Conservation (phyloP, 129 eudicot species). For the Oenanthe sinensis region DNA sequence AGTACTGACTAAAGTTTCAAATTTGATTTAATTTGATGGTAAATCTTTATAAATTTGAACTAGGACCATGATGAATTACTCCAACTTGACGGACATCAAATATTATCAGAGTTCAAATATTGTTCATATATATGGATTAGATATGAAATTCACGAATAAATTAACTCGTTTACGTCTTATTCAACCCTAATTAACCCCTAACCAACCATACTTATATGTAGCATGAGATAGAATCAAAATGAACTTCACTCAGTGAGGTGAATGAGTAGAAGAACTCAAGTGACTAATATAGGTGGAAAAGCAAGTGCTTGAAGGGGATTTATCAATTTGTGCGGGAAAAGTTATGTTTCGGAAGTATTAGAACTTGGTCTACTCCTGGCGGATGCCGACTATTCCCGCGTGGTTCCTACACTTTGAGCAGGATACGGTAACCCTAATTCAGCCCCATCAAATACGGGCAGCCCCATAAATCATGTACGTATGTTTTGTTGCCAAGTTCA, state of each 20-base stretch:
- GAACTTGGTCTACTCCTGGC: conserved; percentile 6
- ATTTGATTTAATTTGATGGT: too few relatives aligned
- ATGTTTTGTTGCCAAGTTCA: not conserved
- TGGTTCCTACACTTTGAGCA: not conserved
- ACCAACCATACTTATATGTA: not conserved
- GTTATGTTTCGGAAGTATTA: conserved; percentile 10
- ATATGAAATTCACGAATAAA: too few relatives aligned
- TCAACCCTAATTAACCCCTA: not conserved
- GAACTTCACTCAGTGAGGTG: not conserved
- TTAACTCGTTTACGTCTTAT: too few relatives aligned
- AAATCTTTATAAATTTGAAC: too few relatives aligned
- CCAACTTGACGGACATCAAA: too few relatives aligned
- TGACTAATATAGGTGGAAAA: not conserved
- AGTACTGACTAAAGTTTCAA: too few relatives aligned
- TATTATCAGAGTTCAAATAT: too few relatives aligned
- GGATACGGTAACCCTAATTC: not conserved
- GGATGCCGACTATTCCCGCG: not conserved
- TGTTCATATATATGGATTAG: too few relatives aligned
- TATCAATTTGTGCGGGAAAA: not conserved
- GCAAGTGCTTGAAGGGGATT: not conserved
- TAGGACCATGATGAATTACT: too few relatives aligned
- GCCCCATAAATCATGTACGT: not conserved
- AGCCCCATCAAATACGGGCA: not conserved
- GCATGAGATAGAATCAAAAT: not conserved
- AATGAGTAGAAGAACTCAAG: not conserved